phyloP scores from a whole-genome alignment of 1,284 basidiomycete species.

The Inonotus hispidus region DNA sequence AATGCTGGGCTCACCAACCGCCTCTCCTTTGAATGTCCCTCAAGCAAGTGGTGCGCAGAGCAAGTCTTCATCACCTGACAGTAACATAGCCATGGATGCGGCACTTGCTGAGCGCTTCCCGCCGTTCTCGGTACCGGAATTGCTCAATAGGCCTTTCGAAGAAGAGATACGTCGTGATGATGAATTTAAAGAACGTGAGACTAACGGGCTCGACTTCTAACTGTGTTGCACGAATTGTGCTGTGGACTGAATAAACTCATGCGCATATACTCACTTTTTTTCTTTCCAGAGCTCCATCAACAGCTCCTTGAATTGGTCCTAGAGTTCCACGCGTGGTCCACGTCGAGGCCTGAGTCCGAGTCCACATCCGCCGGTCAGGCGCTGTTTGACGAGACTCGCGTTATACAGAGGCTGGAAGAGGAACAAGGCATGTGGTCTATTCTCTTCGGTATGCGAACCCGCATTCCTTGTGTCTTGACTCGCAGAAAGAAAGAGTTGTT shows the following conservation, averaged over 20 bases:
- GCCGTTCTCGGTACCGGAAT: slow-evolving; percentile 7
- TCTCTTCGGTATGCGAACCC: slow-evolving; percentile 20
- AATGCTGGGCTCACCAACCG: background rate
- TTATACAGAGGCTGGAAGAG: slow-evolving; percentile 24
- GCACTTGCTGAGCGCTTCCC: slow-evolving; percentile 10
- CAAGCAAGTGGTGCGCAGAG: background rate
- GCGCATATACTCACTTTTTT: background rate
- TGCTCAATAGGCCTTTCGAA: slow-evolving; percentile 5
- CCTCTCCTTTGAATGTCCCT: background rate
- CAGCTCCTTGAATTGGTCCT: slow-evolving; percentile 15
- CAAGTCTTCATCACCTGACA: background rate
- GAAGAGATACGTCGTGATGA: slow-evolving; percentile 20
- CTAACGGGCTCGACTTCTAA: background rate
- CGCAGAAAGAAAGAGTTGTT: background rate
- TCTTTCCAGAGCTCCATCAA: slow-evolving; percentile 14
- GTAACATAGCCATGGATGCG: background rate
- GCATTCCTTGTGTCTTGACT: background rate
- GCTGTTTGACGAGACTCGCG: slow-evolving; percentile 24
- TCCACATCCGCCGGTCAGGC: slow-evolving; percentile 17
- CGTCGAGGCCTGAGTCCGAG: slow-evolving; percentile 12
- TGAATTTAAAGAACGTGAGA: slow-evolving; percentile 30
- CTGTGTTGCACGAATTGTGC: background rate
- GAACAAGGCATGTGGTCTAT: slow-evolving; percentile 38
- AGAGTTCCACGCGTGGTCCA: slow-evolving; percentile 18
- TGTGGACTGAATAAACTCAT: slow-evolving; percentile 7